phyloP scores from a whole-genome alignment of 2,329 filamentous ascomycete genomes.

The Juglanconis sp. region DNA sequence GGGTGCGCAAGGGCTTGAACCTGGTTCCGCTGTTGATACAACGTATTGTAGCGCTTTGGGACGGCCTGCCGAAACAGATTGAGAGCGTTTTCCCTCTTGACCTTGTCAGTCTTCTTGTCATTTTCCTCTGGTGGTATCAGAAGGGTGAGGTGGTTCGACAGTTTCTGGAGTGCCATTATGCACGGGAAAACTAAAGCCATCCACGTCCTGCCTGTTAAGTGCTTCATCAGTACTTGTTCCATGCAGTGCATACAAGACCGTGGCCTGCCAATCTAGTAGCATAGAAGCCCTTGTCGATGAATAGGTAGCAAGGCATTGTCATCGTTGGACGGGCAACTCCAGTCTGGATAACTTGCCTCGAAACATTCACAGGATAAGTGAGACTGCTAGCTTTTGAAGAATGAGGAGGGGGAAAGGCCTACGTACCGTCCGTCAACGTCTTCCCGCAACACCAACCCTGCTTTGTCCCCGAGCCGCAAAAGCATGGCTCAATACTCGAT shows the following conservation, averaged over 20 bases:
- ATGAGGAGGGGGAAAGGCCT: neutral
- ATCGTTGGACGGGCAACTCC: neutral
- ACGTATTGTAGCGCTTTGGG: constrained; percentile 69
- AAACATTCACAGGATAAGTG: neutral
- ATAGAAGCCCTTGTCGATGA: neutral
- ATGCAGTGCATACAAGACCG: neutral
- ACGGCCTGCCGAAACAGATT: constrained; percentile 70
- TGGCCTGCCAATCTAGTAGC: neutral
- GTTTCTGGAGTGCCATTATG: constrained; percentile 78
- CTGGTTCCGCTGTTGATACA: constrained; percentile 73
- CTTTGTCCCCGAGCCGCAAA: constrained; percentile 66
- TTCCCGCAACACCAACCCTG: constrained; percentile 78
- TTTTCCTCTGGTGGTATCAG: constrained; percentile 58
- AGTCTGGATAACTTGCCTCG: neutral
- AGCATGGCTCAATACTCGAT: constrained; percentile 63
- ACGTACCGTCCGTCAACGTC: constrained; percentile 48
- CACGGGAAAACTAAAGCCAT: constrained; percentile 78
- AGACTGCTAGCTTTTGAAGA: no score
- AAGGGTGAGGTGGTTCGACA: constrained; percentile 89
- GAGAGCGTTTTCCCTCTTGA: constrained; percentile 77
- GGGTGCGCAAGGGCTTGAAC: constrained; percentile 80
- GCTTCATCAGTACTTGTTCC: neutral
- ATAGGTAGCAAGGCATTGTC: neutral
- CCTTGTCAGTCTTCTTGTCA: constrained; percentile 54
- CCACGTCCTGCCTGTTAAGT: constrained; percentile 49